phyloP scores from a whole-genome alignment of 345 rosid genomes.

The Acer campestre region DNA sequence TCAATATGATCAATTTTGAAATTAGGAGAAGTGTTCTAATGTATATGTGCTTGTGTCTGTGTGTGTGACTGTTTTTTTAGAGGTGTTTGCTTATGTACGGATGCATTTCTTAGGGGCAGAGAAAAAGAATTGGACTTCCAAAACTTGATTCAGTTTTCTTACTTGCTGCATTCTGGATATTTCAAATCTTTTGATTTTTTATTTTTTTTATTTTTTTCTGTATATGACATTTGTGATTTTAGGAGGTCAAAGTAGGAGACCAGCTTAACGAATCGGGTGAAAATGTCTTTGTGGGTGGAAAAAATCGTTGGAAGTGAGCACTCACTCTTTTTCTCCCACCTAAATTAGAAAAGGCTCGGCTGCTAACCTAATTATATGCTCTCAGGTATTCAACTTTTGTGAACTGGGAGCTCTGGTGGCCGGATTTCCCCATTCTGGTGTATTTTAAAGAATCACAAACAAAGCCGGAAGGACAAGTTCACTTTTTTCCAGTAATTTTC shows the following conservation, averaged over 20 bases:
- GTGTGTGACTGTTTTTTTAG: background rate
- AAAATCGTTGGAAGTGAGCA: constrained; percentile 81
- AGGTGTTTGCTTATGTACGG: background rate
- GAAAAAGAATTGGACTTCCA: background rate
- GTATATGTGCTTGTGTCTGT: background rate
- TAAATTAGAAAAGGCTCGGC: background rate
- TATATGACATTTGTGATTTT: constrained; percentile 13
- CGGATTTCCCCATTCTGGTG: constrained; percentile 69
- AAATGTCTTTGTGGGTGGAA: constrained; percentile 75
- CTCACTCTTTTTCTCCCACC: background rate
- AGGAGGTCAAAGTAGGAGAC: constrained; percentile 77
- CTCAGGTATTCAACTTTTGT: constrained; percentile 69
- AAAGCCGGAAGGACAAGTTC: constrained; percentile 82
- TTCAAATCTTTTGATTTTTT: background rate
- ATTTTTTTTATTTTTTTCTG: too few species aligned
- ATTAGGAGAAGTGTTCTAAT: background rate
- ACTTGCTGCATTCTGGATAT: background rate
- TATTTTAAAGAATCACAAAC: constrained; percentile 79
- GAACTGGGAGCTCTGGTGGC: constrained; percentile 93
- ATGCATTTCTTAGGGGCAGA: background rate
- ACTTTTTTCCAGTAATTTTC: constrained; percentile 79
- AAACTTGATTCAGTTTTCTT: background rate
- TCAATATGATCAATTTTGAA: background rate
- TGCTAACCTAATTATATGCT: constrained; percentile 6
- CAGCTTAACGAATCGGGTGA: constrained; percentile 72